Conservation (phyloP, 2,329 filamentous ascomycete genomes). For the Xylariaceae sp. region DNA sequence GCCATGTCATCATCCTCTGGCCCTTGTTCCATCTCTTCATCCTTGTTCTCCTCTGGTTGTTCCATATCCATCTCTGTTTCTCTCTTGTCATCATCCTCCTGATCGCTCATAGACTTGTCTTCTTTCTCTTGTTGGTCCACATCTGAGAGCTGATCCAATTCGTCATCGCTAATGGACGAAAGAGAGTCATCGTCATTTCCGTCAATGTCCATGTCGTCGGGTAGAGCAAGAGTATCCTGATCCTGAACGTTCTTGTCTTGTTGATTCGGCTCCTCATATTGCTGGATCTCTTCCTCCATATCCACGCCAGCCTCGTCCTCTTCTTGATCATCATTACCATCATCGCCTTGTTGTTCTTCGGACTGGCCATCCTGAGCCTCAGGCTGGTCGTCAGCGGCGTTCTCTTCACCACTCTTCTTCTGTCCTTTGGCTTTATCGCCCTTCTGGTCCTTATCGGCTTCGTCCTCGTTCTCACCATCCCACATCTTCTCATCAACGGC, state of each 20-base stretch:
- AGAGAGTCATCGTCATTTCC: conserved; percentile 55
- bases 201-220: conserved; percentile 82
- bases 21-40: conserved; percentile 49
- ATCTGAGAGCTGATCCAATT: conserved; percentile 54
- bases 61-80: conserved; percentile 45
- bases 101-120: conserved; percentile 35
- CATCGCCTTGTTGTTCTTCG: conserved; percentile 32
- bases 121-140: conserved; percentile 42
- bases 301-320: conserved; percentile 59
- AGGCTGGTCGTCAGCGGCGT: conserved; percentile 45
- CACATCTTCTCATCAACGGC: conserved; percentile 98
- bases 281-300: conserved; percentile 51
- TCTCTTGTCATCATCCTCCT: conserved; percentile 38
- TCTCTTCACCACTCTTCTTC: conserved; percentile 59
- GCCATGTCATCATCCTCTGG: conserved; percentile 35
- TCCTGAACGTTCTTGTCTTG: conserved; percentile 75
- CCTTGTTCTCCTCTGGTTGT: conserved; percentile 45
- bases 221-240: conserved; percentile 74
- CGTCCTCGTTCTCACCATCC: conserved; percentile 78
- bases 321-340: conserved; percentile 45
- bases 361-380: conserved; percentile 54
- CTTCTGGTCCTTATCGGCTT: conserved; percentile 77
- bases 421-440: conserved; percentile 67
- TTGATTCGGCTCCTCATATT: conserved; percentile 52
- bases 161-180: conserved; percentile 48